These are phyloP conservation scores for Linnemannia zychae DNA, from an alignment of 192 early-diverging fungal species.

Conservation along the genomic window DNA sequence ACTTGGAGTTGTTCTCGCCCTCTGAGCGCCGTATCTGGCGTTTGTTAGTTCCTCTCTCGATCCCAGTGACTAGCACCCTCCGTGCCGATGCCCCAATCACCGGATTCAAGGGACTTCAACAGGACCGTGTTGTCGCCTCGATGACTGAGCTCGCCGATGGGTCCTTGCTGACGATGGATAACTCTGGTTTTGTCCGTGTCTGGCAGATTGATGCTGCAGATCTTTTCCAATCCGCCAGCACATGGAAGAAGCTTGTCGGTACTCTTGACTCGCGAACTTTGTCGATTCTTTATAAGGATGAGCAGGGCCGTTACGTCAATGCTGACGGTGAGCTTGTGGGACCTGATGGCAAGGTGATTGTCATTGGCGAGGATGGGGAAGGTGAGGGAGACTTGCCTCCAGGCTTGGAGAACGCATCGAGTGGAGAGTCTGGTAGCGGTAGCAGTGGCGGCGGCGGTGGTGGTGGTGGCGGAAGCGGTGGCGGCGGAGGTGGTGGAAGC, in stretches of 20 bases:
- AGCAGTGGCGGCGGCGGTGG: constrained; percentile 42
- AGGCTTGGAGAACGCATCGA: constrained; percentile 22
- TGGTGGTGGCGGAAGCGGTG: constrained; percentile 45
- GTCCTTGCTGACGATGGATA: constrained; percentile 71
- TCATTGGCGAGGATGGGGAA: constrained; percentile 9
- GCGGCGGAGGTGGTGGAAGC: constrained; percentile 52
- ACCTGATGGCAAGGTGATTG: constrained; percentile 23
- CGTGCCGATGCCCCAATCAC: constrained; percentile 52
- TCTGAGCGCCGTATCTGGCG: constrained; percentile 64
- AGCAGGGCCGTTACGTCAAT: constrained; percentile 53
- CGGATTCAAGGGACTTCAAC: constrained; percentile 58
- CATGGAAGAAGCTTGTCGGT: constrained; percentile 74
- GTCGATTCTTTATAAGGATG: constrained; percentile 68
- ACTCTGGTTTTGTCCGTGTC: constrained; percentile 65
- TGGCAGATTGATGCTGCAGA: constrained; percentile 71
- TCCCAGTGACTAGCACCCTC: constrained; percentile 55
- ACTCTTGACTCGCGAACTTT: constrained; percentile 65
- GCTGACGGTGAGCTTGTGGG: constrained; percentile 30
- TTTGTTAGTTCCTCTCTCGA: constrained; percentile 63
- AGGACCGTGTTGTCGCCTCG: constrained; percentile 61
- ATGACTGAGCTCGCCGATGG: constrained; percentile 69
- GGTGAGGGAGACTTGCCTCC: constrained; percentile 37
- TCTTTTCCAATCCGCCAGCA: constrained; percentile 64
- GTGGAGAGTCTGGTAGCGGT: constrained; percentile 33
- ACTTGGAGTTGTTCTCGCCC: constrained; percentile 68